These are phyloP conservation scores for Pyrenophora teres DNA, from an alignment of 2,329 filamentous ascomycete genomes.

Conservation along the genomic window DNA sequence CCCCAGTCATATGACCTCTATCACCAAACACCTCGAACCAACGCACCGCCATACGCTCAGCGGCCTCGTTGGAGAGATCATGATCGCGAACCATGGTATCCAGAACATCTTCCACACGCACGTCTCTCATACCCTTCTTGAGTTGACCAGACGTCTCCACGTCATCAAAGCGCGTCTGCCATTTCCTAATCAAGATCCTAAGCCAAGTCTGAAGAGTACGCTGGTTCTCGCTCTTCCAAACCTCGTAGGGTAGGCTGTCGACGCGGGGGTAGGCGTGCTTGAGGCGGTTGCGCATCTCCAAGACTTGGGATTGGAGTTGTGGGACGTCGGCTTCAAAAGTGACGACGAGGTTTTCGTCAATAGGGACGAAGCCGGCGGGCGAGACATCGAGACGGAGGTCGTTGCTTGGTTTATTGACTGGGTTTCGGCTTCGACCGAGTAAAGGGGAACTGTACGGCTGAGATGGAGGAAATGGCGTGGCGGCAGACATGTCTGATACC, in stretches of 20 bases:
- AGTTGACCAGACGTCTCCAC: neutral
- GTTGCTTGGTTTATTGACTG: constrained; percentile 5
- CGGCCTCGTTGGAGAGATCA: constrained; percentile 27
- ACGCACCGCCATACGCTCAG: constrained; percentile 30
- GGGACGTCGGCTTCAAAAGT: constrained; percentile 18
- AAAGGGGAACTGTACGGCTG: too few relatives aligned
- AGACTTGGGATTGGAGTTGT: constrained; percentile 29
- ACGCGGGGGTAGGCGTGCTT: constrained; percentile 30
- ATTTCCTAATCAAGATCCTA: constrained; percentile 31
- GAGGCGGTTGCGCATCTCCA: constrained; percentile 25
- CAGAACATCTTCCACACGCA: constrained; percentile 20
- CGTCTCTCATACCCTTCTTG: constrained; percentile 6
- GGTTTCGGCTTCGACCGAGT: too few relatives aligned
- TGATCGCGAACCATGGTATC: constrained; percentile 33
- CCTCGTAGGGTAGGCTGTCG: constrained; percentile 31
- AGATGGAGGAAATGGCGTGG: too few relatives aligned
- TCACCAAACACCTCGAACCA: constrained; percentile 25
- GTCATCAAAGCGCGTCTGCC: constrained; percentile 27
- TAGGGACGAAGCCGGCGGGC: constrained; percentile 5
- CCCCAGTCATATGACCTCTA: constrained; percentile 4
- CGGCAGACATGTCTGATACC: too few relatives aligned
- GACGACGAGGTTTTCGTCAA: constrained; percentile 29
- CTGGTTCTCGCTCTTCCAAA: constrained; percentile 27
- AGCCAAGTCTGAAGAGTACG: constrained; percentile 35
- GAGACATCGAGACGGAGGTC: constrained; percentile 20